Percentiles rank a stretch among this genome's conserved stretches.
phyloP scores from a whole-genome alignment of 164 flowering plant genomes.

The Saururus chinensis region DNA sequence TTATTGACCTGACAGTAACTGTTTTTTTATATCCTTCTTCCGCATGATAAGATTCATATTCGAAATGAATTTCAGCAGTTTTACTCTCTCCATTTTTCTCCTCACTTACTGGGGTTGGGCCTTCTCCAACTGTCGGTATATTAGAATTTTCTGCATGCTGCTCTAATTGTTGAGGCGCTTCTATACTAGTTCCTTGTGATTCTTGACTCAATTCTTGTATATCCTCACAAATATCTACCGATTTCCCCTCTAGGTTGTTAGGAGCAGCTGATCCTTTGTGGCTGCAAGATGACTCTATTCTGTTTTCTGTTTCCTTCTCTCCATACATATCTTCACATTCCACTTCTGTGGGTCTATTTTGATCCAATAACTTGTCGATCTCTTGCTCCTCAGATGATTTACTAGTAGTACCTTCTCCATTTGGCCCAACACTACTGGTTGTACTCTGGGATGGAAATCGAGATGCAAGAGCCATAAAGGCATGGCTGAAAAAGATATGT shows the following conservation, averaged over 20 bases:
- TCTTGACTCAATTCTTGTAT: background rate
- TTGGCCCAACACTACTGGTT: background rate
- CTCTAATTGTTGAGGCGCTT: background rate
- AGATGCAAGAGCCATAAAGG: slow-evolving; percentile 42
- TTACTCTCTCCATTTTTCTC: background rate
- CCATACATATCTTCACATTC: background rate
- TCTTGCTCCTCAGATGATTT: background rate
- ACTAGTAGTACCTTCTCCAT: background rate
- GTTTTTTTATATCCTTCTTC: background rate
- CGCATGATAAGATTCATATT: background rate
- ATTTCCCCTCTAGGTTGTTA: background rate
- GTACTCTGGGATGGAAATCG: slow-evolving; percentile 27
- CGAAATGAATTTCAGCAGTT: background rate
- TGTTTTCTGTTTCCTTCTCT: background rate
- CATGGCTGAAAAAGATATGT: slow-evolving; percentile 29
- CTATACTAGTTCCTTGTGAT: background rate
- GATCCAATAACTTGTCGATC: background rate
- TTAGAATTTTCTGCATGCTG: background rate
- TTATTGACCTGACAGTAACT: background rate
- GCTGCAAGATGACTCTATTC: background rate
- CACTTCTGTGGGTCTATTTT: background rate
- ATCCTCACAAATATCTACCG: background rate
- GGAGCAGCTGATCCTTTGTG: background rate
- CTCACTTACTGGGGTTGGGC: background rate
- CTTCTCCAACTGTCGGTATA: background rate